These are phyloP conservation scores for Acer yangbiense DNA, from an alignment of 345 rosid species.

Conservation along the genomic window DNA sequence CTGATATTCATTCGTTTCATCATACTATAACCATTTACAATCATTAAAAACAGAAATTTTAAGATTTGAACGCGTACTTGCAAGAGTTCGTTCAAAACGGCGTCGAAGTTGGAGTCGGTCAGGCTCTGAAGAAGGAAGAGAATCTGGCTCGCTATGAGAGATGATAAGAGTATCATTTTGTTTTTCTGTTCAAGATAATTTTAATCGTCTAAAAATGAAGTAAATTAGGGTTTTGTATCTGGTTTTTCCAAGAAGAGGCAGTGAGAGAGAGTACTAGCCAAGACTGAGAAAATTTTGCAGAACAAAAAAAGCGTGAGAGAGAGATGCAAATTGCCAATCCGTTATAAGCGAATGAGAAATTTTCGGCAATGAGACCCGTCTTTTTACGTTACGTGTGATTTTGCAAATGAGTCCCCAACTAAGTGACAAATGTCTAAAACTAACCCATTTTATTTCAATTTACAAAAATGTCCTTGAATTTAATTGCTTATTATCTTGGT, in stretches of 20 bases:
- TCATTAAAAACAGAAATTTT: not conserved
- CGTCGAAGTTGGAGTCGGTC: not conserved
- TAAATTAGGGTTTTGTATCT: not conserved
- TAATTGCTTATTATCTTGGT: too few species aligned
- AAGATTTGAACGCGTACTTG: not conserved
- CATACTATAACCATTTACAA: not conserved
- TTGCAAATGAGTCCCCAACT: not conserved
- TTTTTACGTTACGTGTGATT: not conserved
- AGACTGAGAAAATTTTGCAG: not conserved
- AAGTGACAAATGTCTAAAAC: too few species aligned
- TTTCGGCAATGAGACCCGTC: not conserved
- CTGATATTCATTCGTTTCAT: not conserved
- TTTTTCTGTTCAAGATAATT: not conserved
- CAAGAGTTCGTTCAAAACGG: slow-evolving; percentile 4
- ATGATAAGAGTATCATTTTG: not conserved
- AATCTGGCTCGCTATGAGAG: not conserved
- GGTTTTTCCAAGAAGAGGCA: not conserved
- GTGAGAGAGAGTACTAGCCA: not conserved
- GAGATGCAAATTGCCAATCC: not conserved
- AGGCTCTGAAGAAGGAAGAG: not conserved
- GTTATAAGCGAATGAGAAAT: not conserved
- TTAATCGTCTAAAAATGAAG: not conserved
- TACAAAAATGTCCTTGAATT: too few species aligned
- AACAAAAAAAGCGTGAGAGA: not conserved
- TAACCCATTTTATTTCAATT: too few species aligned